Base-by-base conservation (phyloP, 768 basidiomycete genomes). In the Hypholoma fasciculare region DNA sequence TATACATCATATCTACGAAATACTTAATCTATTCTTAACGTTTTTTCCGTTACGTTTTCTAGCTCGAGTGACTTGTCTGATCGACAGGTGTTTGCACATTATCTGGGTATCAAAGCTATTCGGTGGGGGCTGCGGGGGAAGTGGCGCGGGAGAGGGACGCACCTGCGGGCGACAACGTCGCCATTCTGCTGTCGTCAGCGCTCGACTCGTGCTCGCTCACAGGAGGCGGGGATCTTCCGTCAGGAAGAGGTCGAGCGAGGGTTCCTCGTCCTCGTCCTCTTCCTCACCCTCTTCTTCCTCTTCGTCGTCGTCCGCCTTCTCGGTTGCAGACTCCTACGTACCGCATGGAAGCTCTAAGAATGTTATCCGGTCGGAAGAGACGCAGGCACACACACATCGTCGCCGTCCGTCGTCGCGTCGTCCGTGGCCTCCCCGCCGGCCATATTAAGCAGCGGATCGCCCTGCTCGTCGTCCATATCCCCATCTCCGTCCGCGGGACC, bases 341-440 rank as follows among this genome's bases (percentile, higher is more conserved):
- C n/a, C 5, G 17, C 36, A 27, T n/a, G 23, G 23, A 23, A 42
- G 16, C 51, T 47, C 20, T 51, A 11, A 36, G 44, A 9, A 37
- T 8, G 30, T 34, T 39, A 51, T 7, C 60, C 23, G 51, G 55
- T 42, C 40, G 3, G 43, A 38, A 44, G 39, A 51, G 38, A 49
- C 26, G 44, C 51, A 20, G 49, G 54, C 47, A 65, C 62, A 76
- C 85, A 63, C 69, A 91, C 90, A 69, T 90, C 90, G 52, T 90
- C 90, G 52, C 74, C 86, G 42, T 78, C 77, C 57, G 90, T 89
- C 0, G 86, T 83, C 6, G 76, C 86, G 43, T 89, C 88, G 60
- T 89, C 87, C 30, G 67, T 58, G 56, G 67, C 63, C n/a, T 72
- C 71, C 47, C 74, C 74, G 39, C 71, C 71, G 27, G 82, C 81